These are phyloP conservation scores for Viola odorata DNA, from an alignment of 345 rosid species.

Conservation along the genomic window DNA sequence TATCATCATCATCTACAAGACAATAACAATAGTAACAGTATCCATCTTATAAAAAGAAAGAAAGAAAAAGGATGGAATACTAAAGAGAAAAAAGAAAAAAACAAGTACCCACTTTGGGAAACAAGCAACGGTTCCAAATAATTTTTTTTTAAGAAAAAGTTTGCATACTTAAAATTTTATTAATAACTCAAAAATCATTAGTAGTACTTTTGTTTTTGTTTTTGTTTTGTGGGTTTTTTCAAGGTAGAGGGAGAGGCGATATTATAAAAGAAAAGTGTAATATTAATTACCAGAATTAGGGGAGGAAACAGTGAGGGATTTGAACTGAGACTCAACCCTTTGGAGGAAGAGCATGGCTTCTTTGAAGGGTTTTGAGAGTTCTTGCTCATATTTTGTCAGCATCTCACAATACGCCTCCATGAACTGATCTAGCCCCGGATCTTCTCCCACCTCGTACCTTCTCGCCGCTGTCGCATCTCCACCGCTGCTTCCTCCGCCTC, in stretches of 20 bases:
- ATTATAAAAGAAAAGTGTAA: constrained; percentile 14
- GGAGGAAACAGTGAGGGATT: constrained; percentile 59
- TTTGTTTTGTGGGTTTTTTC: neutral
- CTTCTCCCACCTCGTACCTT: constrained; percentile 31
- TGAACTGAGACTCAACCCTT: constrained; percentile 79
- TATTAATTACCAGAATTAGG: constrained; percentile 50
- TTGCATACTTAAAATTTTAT: neutral
- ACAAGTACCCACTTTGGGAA: constrained; percentile 5
- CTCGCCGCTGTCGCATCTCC: too few relatives aligned
- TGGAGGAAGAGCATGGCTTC: constrained; percentile 90
- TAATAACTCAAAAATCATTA: neutral
- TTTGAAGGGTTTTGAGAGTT: constrained; percentile 83
- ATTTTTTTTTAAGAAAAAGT: constrained; percentile 10
- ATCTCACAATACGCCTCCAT: constrained; percentile 99
- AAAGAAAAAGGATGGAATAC: neutral
- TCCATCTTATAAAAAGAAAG: neutral
- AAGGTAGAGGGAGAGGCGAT: neutral
- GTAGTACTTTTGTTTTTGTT: too few relatives aligned
- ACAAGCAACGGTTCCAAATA: constrained; percentile 3
- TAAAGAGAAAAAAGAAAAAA: neutral
- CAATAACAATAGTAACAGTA: neutral
- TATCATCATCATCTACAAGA: constrained; percentile 7
- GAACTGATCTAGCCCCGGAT: constrained; percentile 95
- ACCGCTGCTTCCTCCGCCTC: too few relatives aligned
- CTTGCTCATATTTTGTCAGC: constrained; percentile 95